phyloP scores from a whole-genome alignment of 306 rosid genomes.

The Sesbania bispinosa region DNA sequence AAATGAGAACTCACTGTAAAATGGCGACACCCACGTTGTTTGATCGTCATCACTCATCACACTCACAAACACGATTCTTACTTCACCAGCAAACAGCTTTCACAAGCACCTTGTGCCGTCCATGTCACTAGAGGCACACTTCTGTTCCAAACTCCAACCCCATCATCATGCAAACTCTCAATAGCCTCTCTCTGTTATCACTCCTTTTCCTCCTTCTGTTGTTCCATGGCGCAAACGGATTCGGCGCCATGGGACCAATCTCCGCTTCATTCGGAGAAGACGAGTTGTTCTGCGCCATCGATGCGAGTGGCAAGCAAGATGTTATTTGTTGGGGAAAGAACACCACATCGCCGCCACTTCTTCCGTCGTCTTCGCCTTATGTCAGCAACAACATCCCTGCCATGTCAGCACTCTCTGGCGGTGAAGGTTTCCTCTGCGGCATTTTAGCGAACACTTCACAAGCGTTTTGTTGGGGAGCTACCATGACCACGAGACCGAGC shows the following conservation, averaged over 20 bases:
- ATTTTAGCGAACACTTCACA: slow-evolving; percentile 71
- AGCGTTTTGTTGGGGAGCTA: slow-evolving; percentile 66
- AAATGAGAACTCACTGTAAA: slow-evolving; percentile 36
- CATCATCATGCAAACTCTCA: slow-evolving; percentile 62
- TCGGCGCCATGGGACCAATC: slow-evolving; percentile 89
- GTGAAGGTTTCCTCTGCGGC: slow-evolving; percentile 81
- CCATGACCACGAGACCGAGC: slow-evolving; percentile 14
- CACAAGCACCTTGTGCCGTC: slow-evolving; percentile 23
- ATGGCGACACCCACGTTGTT: slow-evolving; percentile 65
- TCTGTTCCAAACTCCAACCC: slow-evolving; percentile 12
- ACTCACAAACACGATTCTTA: slow-evolving; percentile 13
- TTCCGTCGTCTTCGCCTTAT: slow-evolving; percentile 21
- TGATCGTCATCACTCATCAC: slow-evolving; percentile 55
- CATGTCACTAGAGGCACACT: slow-evolving; percentile 31
- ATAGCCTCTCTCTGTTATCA: slow-evolving; percentile 6
- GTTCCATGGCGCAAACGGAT: slow-evolving; percentile 36
- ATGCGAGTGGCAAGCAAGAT: slow-evolving; percentile 82
- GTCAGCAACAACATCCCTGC: slow-evolving; percentile 46
- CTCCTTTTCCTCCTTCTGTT: slow-evolving; percentile 24
- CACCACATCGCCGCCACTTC: slow-evolving; percentile 32
- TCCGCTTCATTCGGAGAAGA: slow-evolving; percentile 64
- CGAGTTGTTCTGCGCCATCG: slow-evolving; percentile 80
- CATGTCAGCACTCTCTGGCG: slow-evolving; percentile 88
- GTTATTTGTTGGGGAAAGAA: slow-evolving; percentile 83
- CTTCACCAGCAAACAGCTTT: slow-evolving; percentile 23